Evolutionary conservation across 305 asterid genomes (phyloP), one percentile per base, ranked within the genome.

Genomic region (Stenogyne calaminthoides): DNA sequence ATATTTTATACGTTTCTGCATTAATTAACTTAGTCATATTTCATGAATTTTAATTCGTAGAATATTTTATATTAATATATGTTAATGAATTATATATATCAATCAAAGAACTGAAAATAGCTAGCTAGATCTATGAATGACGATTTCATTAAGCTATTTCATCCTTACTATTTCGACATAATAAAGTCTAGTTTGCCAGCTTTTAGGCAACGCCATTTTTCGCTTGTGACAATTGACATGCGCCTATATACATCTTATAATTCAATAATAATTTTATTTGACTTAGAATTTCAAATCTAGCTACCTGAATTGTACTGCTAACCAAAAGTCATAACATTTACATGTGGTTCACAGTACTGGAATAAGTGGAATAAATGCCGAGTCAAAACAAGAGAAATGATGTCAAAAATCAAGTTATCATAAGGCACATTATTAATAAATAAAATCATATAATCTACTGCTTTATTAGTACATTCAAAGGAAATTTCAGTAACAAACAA

Each of bases 151-250:
- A n/a, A n/a, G n/a, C n/a, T n/a, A n/a, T n/a, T n/a, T n/a, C n/a
- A n/a, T n/a, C n/a, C n/a, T n/a, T n/a, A n/a, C n/a, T n/a, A 22
- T 22, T 22, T 22, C 29, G 29, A 25, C 2, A 2, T 25, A 8
- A 1, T 8, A 69, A 69, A 76, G 75, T 76, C 80, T 40, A 14
- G 10, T 40, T 18, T 55, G 76, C 15, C 76, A 61, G 80, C 76
- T 40, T 32, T 4, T 51, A 46, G 49, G 15, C 16, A 25, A 37
- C 16, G 6, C 19, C 19, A 3, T 69, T 76, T 60, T 64, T 10
- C 18, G 37, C 19, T 57, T 51, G 36, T 56, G 36, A 64, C 64
- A 62, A 73, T 25, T 15, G n/a, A 61, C 36, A 32, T 32, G 36
- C 27, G 63, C 67, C 11, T 40, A 40, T n/a, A n/a, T 32, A 32